phyloP scores from a whole-genome alignment of 2,329 filamentous ascomycete species.

The Epichloe aotearoae region DNA sequence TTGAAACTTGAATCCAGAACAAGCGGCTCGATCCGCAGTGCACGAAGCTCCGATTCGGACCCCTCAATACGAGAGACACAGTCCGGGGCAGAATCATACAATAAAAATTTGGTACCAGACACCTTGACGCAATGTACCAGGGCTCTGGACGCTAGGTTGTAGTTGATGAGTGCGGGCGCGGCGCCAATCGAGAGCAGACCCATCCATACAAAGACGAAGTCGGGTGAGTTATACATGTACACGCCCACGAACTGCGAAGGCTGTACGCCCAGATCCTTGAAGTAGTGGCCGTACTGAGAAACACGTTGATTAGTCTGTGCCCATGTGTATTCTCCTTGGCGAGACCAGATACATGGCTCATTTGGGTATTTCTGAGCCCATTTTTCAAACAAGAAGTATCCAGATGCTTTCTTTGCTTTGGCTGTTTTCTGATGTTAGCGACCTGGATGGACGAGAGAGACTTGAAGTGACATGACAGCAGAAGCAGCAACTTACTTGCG shows the following conservation, averaged over 20 bases:
- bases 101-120: conserved; percentile 1
- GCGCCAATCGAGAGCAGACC: conserved; percentile 7
- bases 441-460: background rate
- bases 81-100: conserved; percentile 3
- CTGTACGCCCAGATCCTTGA: conserved; percentile 2
- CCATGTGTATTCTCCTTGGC: conserved; percentile 5
- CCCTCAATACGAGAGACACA: conserved; percentile 1
- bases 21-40: background rate
- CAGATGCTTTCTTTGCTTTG: conserved; percentile 3
- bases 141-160: conserved; percentile 4
- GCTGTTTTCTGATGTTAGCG: background rate
- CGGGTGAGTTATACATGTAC: conserved; percentile 6
- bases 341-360: conserved; percentile 6
- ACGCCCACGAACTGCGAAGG: conserved; percentile 3
- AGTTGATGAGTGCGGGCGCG: conserved; percentile 6
- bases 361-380: background rate
- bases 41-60: background rate
- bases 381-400: conserved; percentile 2
- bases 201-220: conserved; percentile 5
- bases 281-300: conserved; percentile 6
- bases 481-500: background rate
- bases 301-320: conserved; percentile 3
- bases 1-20: conserved; percentile 1
- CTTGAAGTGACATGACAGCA: background rate
- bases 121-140: conserved; percentile 3